Evolutionary conservation across 2,329 filamentous ascomycete genomes (phyloP), one percentile per base, ranked within the genome.

Genomic region (Beauveria varroae): DNA sequence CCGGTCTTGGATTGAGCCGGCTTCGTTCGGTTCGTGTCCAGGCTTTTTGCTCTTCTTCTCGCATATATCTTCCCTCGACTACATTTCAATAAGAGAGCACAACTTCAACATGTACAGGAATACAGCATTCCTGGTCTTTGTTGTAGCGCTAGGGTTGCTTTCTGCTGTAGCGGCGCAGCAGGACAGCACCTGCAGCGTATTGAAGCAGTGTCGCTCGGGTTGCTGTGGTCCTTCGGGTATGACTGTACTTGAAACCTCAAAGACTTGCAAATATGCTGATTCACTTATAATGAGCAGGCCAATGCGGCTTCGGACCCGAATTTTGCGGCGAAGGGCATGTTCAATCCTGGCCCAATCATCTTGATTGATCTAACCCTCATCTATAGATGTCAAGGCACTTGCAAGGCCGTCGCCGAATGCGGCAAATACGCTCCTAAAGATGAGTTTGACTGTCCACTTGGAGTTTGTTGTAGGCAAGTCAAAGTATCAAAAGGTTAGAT

Each of bases 391-490:
- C 55, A 49, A 37, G 62, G 60, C n/a, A 63, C 60, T 28, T 65
- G 64, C 37, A 41, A 65, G 28, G 60, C 57, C 16, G 61, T 34
- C 16, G 57, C 62, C 1, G 64, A 64, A 34, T 65, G 64, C 54
- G 62, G 64, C 20, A 34, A 61, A 47, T 63, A 57, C 49, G 60
- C 62, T n/a, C 44, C 43, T 3, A 51, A 50, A 2, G 40, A 53
- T 20, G 26, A 47, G 6, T 54, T 52, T 10, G 49, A 61, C 18
- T 64, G 63, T 26, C 63, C 63, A 12, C 51, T 64, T 14, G 63
- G 63, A 22, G 63, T 63, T 10, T 64, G 63, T 46, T 64, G 63
- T 44, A 62, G 60, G 60, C 51, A 26, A 43, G 60, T 62, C 16
- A 46, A 41, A 14, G 30, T 20, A 20, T 14, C 0, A 9, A 22